Percentiles rank a stretch among this genome's conserved stretches.
phyloP scores from a whole-genome alignment of 169 alveolate genomes.

The Cryptosporidium meleagridis region DNA sequence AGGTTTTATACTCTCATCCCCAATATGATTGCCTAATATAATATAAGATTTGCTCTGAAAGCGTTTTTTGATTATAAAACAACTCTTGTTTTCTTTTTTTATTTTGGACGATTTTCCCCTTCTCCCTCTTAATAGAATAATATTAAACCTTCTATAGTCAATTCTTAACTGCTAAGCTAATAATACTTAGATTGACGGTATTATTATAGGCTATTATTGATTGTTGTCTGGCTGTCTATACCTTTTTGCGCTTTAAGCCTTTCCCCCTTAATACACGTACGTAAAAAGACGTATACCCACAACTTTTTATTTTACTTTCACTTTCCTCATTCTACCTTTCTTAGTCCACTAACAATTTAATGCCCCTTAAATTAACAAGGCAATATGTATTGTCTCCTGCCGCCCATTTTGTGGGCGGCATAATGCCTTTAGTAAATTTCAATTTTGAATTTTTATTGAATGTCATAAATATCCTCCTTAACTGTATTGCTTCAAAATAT shows the following conservation, averaged over 20 bases:
- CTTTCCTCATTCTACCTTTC: conserved; percentile 24
- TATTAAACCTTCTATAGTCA: conserved; percentile 70
- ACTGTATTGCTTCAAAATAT: not conserved
- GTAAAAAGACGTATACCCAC: conserved; percentile 74
- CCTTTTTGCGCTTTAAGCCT: conserved; percentile 58
- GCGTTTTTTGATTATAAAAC: conserved; percentile 10
- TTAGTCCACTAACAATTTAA: conserved; percentile 62
- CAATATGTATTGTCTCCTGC: conserved; percentile 49
- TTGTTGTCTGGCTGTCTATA: conserved; percentile 75
- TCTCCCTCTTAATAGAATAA: conserved; percentile 50
- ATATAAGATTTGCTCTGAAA: conserved; percentile 16
- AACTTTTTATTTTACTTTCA: conserved; percentile 12
- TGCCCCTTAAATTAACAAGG: conserved; percentile 14
- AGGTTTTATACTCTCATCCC: conserved; percentile 75
- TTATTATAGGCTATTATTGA: conserved; percentile 67
- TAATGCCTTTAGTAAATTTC: not conserved
- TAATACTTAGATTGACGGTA: conserved; percentile 75
- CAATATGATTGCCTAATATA: conserved; percentile 47
- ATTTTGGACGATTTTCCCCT: conserved; percentile 56
- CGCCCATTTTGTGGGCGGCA: conserved; percentile 29
- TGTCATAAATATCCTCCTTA: not conserved
- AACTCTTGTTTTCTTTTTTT: not conserved
- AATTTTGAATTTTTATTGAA: not conserved
- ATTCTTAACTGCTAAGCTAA: conserved; percentile 73
- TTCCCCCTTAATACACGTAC: conserved; percentile 42